Evolutionary conservation across 73 alveolate genomes (phyloP).

Genomic region (Urostyla sp.): DNA sequence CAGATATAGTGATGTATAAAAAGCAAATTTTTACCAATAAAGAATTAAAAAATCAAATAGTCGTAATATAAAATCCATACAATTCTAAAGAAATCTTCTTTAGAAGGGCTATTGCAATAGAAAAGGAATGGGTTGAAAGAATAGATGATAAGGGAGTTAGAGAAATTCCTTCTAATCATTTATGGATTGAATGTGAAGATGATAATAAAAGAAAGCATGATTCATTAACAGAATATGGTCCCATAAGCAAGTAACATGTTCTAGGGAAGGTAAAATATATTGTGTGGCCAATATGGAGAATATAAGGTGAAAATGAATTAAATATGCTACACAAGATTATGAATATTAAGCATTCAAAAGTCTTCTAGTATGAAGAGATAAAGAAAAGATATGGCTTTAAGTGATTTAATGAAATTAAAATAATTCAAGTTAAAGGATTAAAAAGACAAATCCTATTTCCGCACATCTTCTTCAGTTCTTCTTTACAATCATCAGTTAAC

Average conservation of each 20-base stretch:
- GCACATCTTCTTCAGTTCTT: slow-evolving; percentile 25
- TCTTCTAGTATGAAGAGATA: slow-evolving; percentile 3
- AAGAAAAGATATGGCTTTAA: slow-evolving; percentile 13
- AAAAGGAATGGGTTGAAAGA: slow-evolving; percentile 49
- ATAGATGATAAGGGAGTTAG: slow-evolving; percentile 60
- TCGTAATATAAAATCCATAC: slow-evolving; percentile 48
- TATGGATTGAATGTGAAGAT: slow-evolving; percentile 55
- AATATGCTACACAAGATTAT: slow-evolving; percentile 9
- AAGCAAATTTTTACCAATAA: background rate
- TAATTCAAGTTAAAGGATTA: slow-evolving; percentile 28
- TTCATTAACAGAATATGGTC: slow-evolving; percentile 46
- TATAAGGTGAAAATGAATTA: background rate
- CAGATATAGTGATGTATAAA: slow-evolving; percentile 24
- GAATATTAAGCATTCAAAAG: slow-evolving; percentile 44
- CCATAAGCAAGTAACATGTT: slow-evolving; percentile 20
- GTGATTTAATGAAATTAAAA: background rate
- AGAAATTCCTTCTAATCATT: slow-evolving; percentile 47
- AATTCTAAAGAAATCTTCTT: background rate
- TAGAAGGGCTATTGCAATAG: slow-evolving; percentile 48
- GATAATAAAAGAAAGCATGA: slow-evolving; percentile 19
- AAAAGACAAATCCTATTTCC: slow-evolving; percentile 26
- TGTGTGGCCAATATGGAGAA: slow-evolving; percentile 64
- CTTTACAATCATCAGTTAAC: background rate
- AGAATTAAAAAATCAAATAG: background rate
- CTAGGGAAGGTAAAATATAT: slow-evolving; percentile 34